Evolutionary conservation across 805 yeast species (phyloP), one percentile per base, ranked within the genome.

Genomic region (Nakazawaea siamensis): DNA sequence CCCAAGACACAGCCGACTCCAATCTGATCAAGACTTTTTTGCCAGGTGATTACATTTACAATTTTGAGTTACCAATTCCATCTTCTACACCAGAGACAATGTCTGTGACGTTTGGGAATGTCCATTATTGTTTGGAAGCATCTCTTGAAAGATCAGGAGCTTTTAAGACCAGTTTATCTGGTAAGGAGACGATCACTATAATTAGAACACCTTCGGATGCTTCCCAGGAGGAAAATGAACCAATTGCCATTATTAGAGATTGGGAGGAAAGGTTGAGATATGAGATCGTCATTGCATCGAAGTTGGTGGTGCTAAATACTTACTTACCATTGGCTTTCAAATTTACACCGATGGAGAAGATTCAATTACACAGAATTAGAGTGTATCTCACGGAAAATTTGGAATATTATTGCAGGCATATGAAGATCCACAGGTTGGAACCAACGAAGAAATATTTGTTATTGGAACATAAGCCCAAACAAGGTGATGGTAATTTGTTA

Each of bases 241-340:
- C 98, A 0, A 90, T 92, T 35, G 83, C 86, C 4, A 86, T 92
- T 24, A 69, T 80, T 18, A 68, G 94, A 40, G 90, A 84, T 44
- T 92, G 98, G 98, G 97, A 90, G 54, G 87, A 84, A 52, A 85
- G 83, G 52, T 57, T 92, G 21, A 78, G 79, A 45, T 92, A 92
- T 52, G 97, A 92, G 50, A 86, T 92, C 29, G 76, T 87, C 14
- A 79, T 92, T 35, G 94, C 94, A 2, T 84, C 95, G 18, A 92
- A 90, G 54, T 79, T 87, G 18, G 76, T 92, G 35, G 78, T 94
- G 7, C 65, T 92, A 33, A 87, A 94, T 52, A 77, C 90, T 2
- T 76, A 72, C 47, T 59, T 92, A 34, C 97, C 97, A 1, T 64
- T 92, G 7, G 82, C 88, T 2, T 83, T 92, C 58, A 67, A 80